phyloP scores from a whole-genome alignment of 441 rosid genomes.

The Gossypium gossypioides region DNA sequence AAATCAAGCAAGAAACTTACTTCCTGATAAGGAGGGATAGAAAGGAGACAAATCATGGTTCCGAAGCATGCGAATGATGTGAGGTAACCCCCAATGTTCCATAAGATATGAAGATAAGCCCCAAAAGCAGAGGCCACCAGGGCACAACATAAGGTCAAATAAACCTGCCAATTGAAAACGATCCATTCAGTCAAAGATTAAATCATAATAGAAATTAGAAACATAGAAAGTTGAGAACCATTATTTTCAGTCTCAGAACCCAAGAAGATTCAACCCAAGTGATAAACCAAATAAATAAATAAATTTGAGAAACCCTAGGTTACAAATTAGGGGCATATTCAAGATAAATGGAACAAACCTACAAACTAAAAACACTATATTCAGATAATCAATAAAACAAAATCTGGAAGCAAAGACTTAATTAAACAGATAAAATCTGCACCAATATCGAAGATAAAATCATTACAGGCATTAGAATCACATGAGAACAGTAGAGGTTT shows the following conservation, averaged over 20 bases:
- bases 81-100: conserved; percentile 71
- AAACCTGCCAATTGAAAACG: conserved; percentile 36
- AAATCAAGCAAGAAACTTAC: conserved; percentile 18
- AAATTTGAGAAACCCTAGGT: background rate
- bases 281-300: background rate
- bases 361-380: background rate
- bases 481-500: too few relatives aligned
- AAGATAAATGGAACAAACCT: background rate
- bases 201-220: background rate
- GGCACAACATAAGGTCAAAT: conserved; percentile 62
- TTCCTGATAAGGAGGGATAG: conserved; percentile 40
- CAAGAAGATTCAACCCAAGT: background rate
- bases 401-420: background rate
- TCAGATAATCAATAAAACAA: background rate
- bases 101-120: conserved; percentile 56
- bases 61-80: conserved; percentile 52
- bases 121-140: conserved; percentile 64
- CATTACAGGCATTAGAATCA: background rate
- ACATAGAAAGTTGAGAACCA: background rate
- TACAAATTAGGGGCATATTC: background rate
- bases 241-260: background rate
- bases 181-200: background rate
- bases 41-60: conserved; percentile 43
- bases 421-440: background rate
- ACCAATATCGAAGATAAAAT: background rate